Evolutionary conservation across 1,284 basidiomycete genomes (phyloP).

Genomic region (Malassezia caprae): DNA sequence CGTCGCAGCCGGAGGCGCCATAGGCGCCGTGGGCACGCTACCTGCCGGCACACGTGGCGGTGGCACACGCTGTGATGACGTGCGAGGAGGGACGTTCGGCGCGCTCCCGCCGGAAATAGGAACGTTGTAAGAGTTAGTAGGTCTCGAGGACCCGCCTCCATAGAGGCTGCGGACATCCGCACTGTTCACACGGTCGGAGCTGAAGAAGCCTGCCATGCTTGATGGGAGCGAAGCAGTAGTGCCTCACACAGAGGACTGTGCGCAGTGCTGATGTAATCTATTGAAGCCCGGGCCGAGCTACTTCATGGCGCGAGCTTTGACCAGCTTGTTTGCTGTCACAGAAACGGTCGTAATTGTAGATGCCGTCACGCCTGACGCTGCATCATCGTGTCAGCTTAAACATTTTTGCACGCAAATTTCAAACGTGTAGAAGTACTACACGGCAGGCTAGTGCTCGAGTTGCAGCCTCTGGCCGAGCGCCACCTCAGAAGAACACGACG

Average conservation of each 20-base stretch:
- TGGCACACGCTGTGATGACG: neutral
- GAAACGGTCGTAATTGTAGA: neutral
- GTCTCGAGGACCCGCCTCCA: neutral
- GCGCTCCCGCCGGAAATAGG: neutral
- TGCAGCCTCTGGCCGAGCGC: neutral
- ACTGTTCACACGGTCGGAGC: slow-evolving; percentile 1
- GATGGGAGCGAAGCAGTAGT: neutral
- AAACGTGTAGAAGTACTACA: neutral
- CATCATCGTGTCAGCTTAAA: neutral
- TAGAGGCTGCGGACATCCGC: slow-evolving; percentile 11
- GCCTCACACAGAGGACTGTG: neutral
- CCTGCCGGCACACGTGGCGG: neutral
- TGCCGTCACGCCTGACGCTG: neutral
- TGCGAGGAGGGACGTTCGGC: neutral
- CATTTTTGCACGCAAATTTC: neutral
- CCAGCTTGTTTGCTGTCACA: slow-evolving; percentile 18
- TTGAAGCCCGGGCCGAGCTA: neutral
- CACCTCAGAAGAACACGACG: neutral
- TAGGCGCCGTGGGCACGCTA: neutral
- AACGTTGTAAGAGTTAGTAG: neutral
- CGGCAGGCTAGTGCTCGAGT: neutral
- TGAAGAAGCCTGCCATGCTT: slow-evolving; percentile 19
- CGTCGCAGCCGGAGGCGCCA: neutral
- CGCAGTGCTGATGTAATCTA: neutral
- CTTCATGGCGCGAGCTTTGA: slow-evolving; percentile 2